Conservation (phyloP, 495 filamentous ascomycete genomes). For the Aspergillus carlsbadensis region DNA sequence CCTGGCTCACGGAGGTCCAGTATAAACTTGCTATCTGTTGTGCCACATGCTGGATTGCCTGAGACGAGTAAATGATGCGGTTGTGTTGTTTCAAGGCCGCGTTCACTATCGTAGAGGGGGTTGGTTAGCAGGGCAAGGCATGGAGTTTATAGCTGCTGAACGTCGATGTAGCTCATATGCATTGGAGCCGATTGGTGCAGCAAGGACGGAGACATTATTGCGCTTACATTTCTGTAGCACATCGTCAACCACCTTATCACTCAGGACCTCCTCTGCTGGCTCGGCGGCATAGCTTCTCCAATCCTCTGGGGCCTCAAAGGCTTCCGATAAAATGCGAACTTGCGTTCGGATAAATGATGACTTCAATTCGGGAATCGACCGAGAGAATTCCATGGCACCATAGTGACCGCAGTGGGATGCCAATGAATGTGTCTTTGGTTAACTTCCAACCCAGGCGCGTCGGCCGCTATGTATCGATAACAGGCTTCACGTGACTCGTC, state of each 20-base stretch:
- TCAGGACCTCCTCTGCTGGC: slow-evolving; percentile 46
- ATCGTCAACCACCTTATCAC: slow-evolving; percentile 55
- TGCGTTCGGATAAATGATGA: slow-evolving; percentile 62
- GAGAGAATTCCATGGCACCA: slow-evolving; percentile 42
- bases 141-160: too few relatives aligned
- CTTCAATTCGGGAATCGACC: slow-evolving; percentile 61
- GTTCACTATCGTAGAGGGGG: slow-evolving; percentile 53
- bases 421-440: neutral
- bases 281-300: slow-evolving; percentile 53
- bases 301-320: slow-evolving; percentile 53
- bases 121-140: slow-evolving; percentile 18
- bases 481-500: slow-evolving; percentile 12
- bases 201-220: neutral
- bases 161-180: neutral
- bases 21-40: slow-evolving; percentile 80
- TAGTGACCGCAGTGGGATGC: slow-evolving; percentile 15
- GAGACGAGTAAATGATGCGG: slow-evolving; percentile 68
- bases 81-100: slow-evolving; percentile 65
- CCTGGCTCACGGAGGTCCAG: slow-evolving; percentile 49
- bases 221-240: slow-evolving; percentile 50
- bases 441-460: slow-evolving; percentile 3
- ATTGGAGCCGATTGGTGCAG: neutral
- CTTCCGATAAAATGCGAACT: slow-evolving; percentile 58
- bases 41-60: slow-evolving; percentile 75
- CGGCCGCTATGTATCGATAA: slow-evolving; percentile 23